Evolutionary conservation across 129 eudicot species (phyloP).

Genomic region (Apium graveolens): DNA sequence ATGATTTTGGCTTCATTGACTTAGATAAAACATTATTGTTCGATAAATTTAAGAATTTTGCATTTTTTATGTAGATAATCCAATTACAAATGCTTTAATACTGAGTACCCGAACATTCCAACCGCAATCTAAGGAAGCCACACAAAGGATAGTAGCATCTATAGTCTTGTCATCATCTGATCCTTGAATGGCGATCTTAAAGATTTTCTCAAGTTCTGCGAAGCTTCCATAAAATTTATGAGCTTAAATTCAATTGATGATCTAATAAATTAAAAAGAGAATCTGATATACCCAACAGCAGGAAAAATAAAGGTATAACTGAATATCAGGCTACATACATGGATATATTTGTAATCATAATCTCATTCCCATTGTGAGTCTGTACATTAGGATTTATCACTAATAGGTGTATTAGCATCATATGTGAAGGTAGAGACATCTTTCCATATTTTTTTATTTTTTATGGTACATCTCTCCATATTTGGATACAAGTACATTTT

Average conservation of each 20-base stretch:
- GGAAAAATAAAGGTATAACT: slow-evolving; percentile 16
- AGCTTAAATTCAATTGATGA: slow-evolving; percentile 83
- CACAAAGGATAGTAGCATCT: slow-evolving; percentile 83
- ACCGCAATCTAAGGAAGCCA: slow-evolving; percentile 75
- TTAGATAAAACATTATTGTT: not conserved
- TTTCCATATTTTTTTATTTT: not conserved
- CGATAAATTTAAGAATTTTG: not conserved
- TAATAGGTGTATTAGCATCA: not conserved
- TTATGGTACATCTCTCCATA: not conserved
- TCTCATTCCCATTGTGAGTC: not conserved
- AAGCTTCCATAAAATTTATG: slow-evolving; percentile 92
- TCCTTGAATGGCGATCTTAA: slow-evolving; percentile 78
- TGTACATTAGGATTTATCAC: slow-evolving; percentile 3
- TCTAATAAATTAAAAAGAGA: slow-evolving; percentile 29
- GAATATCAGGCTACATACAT: slow-evolving; percentile 23
- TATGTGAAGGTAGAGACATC: not conserved
- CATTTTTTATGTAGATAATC: not conserved
- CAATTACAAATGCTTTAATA: not conserved
- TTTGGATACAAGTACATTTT: not conserved
- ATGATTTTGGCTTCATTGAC: not conserved
- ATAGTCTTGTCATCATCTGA: slow-evolving; percentile 85
- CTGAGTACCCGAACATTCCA: slow-evolving; percentile 86
- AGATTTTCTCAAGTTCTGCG: slow-evolving; percentile 92
- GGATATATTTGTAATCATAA: not conserved
- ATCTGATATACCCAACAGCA: slow-evolving; percentile 34